phyloP scores from a whole-genome alignment of 345 rosid species.

The Pistacia integerrima region DNA sequence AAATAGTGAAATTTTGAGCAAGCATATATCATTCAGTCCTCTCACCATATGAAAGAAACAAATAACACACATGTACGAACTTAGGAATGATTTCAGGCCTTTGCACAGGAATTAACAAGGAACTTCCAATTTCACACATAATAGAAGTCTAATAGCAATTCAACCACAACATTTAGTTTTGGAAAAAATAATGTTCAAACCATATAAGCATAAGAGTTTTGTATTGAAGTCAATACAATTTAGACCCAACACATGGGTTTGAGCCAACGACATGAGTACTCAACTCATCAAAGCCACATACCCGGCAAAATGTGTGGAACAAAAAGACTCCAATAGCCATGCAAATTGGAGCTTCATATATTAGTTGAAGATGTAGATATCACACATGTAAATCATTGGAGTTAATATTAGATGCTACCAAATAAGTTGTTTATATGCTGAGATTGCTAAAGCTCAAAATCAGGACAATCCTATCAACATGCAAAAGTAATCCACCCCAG shows the following conservation, averaged over 20 bases:
- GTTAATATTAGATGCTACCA: not conserved
- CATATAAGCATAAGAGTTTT: too few relatives aligned
- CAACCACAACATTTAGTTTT: conserved; percentile 2
- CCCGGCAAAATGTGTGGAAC: not conserved
- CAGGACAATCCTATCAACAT: too few relatives aligned
- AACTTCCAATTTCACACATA: too few relatives aligned
- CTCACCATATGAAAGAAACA: too few relatives aligned
- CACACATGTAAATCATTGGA: not conserved
- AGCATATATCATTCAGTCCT: too few relatives aligned
- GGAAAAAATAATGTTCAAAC: not conserved
- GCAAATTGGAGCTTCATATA: not conserved
- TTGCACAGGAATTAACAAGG: too few relatives aligned
- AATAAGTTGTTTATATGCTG: not conserved
- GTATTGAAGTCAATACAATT: not conserved
- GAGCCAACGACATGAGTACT: not conserved
- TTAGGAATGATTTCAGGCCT: too few relatives aligned
- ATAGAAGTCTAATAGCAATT: too few relatives aligned
- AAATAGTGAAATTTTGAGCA: too few relatives aligned
- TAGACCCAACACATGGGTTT: not conserved
- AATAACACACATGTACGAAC: too few relatives aligned
- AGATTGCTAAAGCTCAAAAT: not conserved
- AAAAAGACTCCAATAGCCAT: not conserved
- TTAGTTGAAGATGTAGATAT: not conserved
- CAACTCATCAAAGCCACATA: conserved; percentile 4
- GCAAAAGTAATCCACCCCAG: not conserved